These are phyloP conservation scores for Candida pini DNA, from an alignment of 805 yeast genomes.

Conservation along the genomic window DNA sequence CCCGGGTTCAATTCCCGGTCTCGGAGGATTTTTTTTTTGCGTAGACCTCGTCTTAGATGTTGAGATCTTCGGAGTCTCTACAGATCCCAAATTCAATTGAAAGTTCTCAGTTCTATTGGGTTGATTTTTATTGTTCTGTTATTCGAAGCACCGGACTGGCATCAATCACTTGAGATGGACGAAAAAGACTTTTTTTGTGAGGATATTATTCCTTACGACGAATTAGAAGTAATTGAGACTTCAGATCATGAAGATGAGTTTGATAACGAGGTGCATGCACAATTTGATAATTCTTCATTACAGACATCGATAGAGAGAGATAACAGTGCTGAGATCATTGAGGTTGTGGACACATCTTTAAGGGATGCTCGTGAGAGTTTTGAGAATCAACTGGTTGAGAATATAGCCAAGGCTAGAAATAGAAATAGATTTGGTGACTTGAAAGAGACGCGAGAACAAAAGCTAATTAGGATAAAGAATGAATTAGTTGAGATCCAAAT, in stretches of 20 bases:
- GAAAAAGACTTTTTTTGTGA: constrained; percentile 22
- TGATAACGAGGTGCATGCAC: not conserved
- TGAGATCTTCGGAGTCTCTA: too few species aligned
- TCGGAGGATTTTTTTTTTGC: too few species aligned
- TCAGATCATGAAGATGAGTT: constrained; percentile 4
- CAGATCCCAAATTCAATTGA: too few species aligned
- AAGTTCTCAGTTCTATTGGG: too few species aligned
- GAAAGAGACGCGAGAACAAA: not conserved
- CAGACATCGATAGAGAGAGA: not conserved
- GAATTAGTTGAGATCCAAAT: constrained; percentile 2
- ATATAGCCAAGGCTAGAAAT: not conserved
- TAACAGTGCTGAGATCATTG: not conserved
- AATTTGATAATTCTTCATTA: not conserved
- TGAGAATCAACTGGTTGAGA: constrained; percentile 1
- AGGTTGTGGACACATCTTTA: not conserved
- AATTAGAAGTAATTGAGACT: constrained; percentile 19
- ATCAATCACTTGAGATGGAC: too few species aligned
- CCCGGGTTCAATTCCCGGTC: too few species aligned
- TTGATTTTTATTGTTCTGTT: too few species aligned
- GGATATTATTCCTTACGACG: constrained; percentile 17
- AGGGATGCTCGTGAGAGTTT: constrained; percentile 1
- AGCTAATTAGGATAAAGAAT: not conserved
- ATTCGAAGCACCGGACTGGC: too few species aligned
- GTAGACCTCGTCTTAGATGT: too few species aligned
- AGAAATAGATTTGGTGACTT: not conserved